Conservation (phyloP, 768 basidiomycete genomes). For the Vishniacozyma victoriae region DNA sequence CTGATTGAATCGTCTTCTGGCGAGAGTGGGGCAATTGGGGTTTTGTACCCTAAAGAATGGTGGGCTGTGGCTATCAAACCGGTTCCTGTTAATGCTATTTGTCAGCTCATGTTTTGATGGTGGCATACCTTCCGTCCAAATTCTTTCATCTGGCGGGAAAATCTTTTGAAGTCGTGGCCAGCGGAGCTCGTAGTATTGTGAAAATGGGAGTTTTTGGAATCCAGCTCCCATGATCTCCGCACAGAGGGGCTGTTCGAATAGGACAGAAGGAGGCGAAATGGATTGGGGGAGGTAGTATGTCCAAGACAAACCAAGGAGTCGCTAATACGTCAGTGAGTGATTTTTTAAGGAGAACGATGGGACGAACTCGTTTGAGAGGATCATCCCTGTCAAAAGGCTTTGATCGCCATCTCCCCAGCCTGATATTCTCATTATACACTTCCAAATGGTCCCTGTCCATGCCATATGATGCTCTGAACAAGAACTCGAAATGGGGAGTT, state of each 20-base stretch:
- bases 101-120: background rate
- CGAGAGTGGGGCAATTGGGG: constrained; percentile 5
- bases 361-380: constrained; percentile 34
- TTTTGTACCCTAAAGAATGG: constrained; percentile 21
- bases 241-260: constrained; percentile 61
- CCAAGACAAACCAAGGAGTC: constrained; percentile 52
- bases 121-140: constrained; percentile 55
- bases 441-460: constrained; percentile 63
- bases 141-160: constrained; percentile 58
- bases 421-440: constrained; percentile 62
- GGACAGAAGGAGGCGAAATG: constrained; percentile 54
- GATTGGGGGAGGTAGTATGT: constrained; percentile 54
- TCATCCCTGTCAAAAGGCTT: constrained; percentile 40
- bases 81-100: background rate
- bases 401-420: constrained; percentile 24
- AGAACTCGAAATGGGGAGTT: constrained; percentile 62
- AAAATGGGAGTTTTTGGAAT: constrained; percentile 63
- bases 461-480: constrained; percentile 75
- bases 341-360: background rate
- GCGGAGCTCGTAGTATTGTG: constrained; percentile 69
- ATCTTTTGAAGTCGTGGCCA: constrained; percentile 74
- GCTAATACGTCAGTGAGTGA: constrained; percentile 2
- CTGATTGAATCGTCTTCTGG: constrained; percentile 20
- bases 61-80: constrained; percentile 20
- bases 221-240: constrained; percentile 75